phyloP scores from a whole-genome alignment of 1,284 basidiomycete species.

The Melampsora occidentalis region DNA sequence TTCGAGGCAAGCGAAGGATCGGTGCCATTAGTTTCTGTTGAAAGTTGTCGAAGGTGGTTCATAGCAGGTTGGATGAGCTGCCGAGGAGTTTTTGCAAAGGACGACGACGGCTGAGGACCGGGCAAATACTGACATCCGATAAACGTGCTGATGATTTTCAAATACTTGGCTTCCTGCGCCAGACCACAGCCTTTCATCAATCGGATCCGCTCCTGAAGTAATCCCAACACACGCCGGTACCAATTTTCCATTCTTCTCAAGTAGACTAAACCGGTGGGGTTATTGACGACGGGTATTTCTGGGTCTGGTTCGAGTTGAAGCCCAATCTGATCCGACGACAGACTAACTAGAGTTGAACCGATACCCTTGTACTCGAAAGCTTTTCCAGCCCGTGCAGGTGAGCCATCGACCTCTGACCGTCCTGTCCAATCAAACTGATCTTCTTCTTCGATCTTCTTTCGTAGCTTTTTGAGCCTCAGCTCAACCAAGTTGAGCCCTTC shows the following conservation, averaged over 20 bases:
- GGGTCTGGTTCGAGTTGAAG: conserved; percentile 57
- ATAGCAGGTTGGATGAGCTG: no score
- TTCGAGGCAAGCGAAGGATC: no score
- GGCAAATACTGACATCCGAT: conserved; percentile 44
- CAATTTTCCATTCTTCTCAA: conserved; percentile 73
- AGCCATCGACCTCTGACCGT: conserved; percentile 66
- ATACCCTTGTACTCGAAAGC: conserved; percentile 70
- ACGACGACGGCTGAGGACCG: no score
- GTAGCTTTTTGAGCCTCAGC: conserved; percentile 74
- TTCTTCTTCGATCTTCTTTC: conserved; percentile 72
- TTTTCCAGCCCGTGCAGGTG: conserved; percentile 57
- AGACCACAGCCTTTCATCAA: conserved; percentile 46
- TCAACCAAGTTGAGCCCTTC: conserved; percentile 72
- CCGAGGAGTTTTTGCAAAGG: no score
- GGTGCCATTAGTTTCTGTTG: no score
- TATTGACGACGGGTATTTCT: conserved; percentile 55
- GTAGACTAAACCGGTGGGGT: conserved; percentile 59
- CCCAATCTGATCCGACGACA: conserved; percentile 47
- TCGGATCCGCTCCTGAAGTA: conserved; percentile 58
- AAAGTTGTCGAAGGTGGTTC: no score
- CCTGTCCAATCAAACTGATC: conserved; percentile 84
- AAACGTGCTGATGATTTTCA: conserved; percentile 46
- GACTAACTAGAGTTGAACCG: conserved; percentile 56
- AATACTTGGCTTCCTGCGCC: conserved; percentile 48
- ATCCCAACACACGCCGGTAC: conserved; percentile 71